Base-by-base conservation (phyloP, 305 asterid species). In the Fraxinus paxiana region DNA sequence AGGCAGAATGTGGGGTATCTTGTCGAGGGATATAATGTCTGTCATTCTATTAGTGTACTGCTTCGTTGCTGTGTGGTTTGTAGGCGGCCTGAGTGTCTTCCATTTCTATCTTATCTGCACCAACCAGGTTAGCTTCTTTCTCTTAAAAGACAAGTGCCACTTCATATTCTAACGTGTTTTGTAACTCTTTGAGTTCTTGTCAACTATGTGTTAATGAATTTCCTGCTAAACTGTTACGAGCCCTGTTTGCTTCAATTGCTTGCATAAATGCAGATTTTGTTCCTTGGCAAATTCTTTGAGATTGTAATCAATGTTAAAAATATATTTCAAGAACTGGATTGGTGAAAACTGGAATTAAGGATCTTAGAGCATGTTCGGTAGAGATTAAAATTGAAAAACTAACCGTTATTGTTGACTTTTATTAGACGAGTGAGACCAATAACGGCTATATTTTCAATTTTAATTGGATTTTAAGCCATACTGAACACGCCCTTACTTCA, bases 51-150 rank as follows among this genome's bases (percentile, higher is more conserved):
- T 92, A 6, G 84, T 85, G 43, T 94, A 94, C 87, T 92, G 97
- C 90, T 94, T 96, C 90, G 82, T 96, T 17, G 88, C 93, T 1
- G 94, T 94, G 76, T 96, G 98, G 98, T 96, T 96, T 34, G 99
- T 96, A 26, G 98, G 98, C 18, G 99, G 99, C 37, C 93, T 94
- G n/a, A 92, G 89, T 37, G 90, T 91, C 83, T 91, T 94, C 79
- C 99, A 96, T 87, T 86, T 88, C 43, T 96, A 90, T 84, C 96
- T 96, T 28, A 90, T 94, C 81, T 87, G 90, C 84, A 93, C 96
- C 63, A 96, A 96, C 87, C 92, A 92, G 96, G 96, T 90, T 73
- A 67, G 78, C 46, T 72, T 65, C 80, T 87, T 77, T 56, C 74
- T 70, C 75, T 70, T 70, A 13, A n/a, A 70, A n/a, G 28, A 33